Base-by-base conservation (phyloP, 2,329 filamentous ascomycete species). In the Purpureocillium takamizusanense region DNA sequence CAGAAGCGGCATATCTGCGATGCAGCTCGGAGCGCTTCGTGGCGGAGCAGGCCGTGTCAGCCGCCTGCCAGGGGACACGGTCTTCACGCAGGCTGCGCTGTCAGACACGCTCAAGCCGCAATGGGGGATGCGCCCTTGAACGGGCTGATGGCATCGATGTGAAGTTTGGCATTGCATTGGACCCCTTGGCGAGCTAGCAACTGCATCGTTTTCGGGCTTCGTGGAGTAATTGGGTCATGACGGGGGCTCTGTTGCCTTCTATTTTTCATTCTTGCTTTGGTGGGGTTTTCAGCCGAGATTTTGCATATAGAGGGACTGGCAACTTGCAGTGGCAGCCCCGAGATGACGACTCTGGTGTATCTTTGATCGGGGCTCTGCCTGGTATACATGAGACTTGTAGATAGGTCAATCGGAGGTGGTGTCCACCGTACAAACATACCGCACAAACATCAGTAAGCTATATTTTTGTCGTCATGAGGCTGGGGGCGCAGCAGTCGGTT, bases 21-120 rank as follows among this genome's bases (percentile, higher is more conserved):
- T 72, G 37, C 76, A 88, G 54, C 65, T 78, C 37, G 68, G 78
- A 43, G 83, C 86, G 51, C 80, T 95, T 51, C 84, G 88, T 47
- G 75, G 67, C 41, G 89, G 89, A 47, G 88, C 87, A 33, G 90
- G 94, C 53, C 84, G 89, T 45, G 78, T 95, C 47, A 92, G 86
- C 56, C 80, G 85, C 36, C 74, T 95, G 43, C 88, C 89, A 0
- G 81, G 78, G 41, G 86, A 89, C 49, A 76, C 81, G 32, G 86
- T 94, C 41, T 89, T 88, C 47, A 88, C 86, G 4, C 73, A 72
- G 52, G 76, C 83, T 27, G 77, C 86, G 40, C 61, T 90, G 57
- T 62, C 66, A 41, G 62, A 78, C 46, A 66, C 68, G 48, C 65
- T 81, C 44, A 80, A 79, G 62, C 77, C 76, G 32, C 61, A 64